Conservation (phyloP, 306 rosid genomes). For the Rubus parviflorus region DNA sequence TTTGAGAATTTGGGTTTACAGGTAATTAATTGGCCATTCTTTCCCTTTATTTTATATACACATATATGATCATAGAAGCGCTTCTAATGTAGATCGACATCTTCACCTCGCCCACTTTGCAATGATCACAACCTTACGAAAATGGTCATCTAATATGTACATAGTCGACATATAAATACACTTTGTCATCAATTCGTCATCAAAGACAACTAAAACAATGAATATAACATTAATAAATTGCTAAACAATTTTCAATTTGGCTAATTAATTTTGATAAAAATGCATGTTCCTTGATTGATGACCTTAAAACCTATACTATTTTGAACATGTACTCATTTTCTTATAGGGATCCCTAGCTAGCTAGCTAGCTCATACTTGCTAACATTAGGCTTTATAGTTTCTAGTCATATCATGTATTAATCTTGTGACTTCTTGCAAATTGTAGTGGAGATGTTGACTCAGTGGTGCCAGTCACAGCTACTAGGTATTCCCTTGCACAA, state of each 20-base stretch:
- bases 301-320: background rate
- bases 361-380: background rate
- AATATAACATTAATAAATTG: background rate
- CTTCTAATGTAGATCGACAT: background rate
- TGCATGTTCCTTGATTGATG: background rate
- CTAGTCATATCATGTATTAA: background rate
- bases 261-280: background rate
- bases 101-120: background rate
- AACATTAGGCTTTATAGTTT: background rate
- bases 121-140: background rate
- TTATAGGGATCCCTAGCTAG: background rate
- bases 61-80: background rate
- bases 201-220: too few relatives aligned
- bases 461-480: conserved; percentile 98
- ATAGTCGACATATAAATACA: background rate
- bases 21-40: conserved; percentile 36
- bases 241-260: background rate
- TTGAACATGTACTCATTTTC: background rate
- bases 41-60: background rate
- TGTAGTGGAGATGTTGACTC: conserved; percentile 93
- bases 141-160: background rate
- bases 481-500: conserved; percentile 80
- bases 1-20: conserved; percentile 89
- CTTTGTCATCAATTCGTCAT: background rate
- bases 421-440: conserved; percentile 4